phyloP scores from a whole-genome alignment of 2,329 filamentous ascomycete genomes.

The Talaromyces sp. region DNA sequence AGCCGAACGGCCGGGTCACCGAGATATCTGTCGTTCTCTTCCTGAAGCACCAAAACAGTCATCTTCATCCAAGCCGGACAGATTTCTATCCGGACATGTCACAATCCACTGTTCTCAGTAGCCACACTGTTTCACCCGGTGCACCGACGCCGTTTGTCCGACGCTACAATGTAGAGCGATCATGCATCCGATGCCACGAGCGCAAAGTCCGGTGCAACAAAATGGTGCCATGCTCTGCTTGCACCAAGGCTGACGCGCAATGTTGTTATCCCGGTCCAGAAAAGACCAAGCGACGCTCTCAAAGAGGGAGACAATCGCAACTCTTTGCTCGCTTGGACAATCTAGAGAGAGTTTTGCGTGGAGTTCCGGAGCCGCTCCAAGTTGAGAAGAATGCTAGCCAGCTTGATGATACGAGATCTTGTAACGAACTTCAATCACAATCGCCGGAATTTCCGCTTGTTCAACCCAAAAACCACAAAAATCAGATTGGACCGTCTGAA shows the following conservation, averaged over 20 bases:
- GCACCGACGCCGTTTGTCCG: neutral
- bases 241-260: slow-evolving; percentile 20
- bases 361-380: no score
- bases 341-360: neutral
- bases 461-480: neutral
- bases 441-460: neutral
- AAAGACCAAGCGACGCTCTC: neutral
- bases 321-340: neutral
- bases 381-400: neutral
- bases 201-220: slow-evolving; percentile 31
- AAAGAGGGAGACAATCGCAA: neutral
- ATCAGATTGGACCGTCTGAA: neutral
- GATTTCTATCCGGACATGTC: neutral
- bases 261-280: slow-evolving; percentile 27
- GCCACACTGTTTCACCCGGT: neutral
- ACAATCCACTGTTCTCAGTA: neutral
- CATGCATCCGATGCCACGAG: slow-evolving; percentile 30
- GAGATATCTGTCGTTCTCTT: neutral
- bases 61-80: neutral
- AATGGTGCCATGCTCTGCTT: slow-evolving; percentile 24
- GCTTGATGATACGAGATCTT: neutral
- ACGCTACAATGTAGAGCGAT: slow-evolving; percentile 20
- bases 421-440: neutral
- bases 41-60: neutral
- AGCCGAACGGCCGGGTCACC: neutral